phyloP scores from a whole-genome alignment of 768 basidiomycete species.

The Multifurca ochricompacta region DNA sequence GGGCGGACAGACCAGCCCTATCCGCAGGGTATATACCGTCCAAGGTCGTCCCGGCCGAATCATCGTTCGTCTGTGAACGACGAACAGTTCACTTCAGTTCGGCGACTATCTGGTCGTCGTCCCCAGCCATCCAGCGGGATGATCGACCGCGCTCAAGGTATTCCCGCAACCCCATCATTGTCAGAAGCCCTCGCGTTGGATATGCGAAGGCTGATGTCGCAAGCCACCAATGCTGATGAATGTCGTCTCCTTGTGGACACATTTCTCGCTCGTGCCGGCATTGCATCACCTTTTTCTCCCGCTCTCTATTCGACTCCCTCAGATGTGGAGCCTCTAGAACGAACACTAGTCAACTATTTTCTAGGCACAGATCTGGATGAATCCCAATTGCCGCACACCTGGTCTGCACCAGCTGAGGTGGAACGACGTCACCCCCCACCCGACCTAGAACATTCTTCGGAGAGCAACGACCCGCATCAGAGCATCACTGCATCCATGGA shows the following conservation, averaged over 20 bases:
- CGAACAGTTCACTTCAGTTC: not conserved
- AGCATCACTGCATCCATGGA: not conserved
- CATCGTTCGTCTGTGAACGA: conserved; percentile 3
- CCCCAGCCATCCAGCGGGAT: conserved; percentile 13
- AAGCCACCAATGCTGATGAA: conserved; percentile 70
- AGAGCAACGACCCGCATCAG: not conserved
- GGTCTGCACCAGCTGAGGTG: not conserved
- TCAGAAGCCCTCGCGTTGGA: conserved; percentile 47
- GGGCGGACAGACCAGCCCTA: not conserved
- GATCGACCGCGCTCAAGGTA: conserved; percentile 15
- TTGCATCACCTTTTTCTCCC: conserved; percentile 24
- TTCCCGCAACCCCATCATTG: conserved; percentile 28
- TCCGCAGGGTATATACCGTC: not conserved
- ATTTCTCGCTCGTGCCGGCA: conserved; percentile 44
- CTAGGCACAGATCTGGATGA: conserved; percentile 9
- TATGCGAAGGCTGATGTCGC: conserved; percentile 57
- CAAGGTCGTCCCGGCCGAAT: not conserved
- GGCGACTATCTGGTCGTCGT: conserved; percentile 1
- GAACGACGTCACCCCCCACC: not conserved
- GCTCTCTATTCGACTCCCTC: conserved; percentile 20
- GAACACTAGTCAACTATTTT: conserved; percentile 9
- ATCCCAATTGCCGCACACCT: not conserved
- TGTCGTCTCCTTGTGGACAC: conserved; percentile 81
- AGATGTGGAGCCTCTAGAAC: conserved; percentile 12
- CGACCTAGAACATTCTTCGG: not conserved